These are phyloP conservation scores for Vachellia pachyceras DNA, from an alignment of 306 rosid genomes.

Conservation along the genomic window DNA sequence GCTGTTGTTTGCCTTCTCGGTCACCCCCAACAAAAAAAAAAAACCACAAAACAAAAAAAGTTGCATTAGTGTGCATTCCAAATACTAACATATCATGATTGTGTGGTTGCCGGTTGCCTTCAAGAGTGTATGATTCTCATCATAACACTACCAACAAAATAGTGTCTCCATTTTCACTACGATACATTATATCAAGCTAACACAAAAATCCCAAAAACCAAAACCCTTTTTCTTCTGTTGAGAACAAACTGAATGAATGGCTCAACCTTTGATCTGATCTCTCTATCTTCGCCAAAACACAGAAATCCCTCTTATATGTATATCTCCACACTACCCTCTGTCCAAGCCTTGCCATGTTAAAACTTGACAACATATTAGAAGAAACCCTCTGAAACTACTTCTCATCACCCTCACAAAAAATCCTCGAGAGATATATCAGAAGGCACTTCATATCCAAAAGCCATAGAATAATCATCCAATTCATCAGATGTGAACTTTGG, in stretches of 20 bases:
- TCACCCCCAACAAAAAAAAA: too few species aligned
- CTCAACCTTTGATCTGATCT: not conserved
- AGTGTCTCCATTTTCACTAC: not conserved
- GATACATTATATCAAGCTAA: not conserved
- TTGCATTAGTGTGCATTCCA: too few species aligned
- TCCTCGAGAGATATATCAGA: constrained; percentile 65
- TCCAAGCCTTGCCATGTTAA: not conserved
- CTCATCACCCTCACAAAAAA: constrained; percentile 56
- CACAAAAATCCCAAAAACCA: not conserved
- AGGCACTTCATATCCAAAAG: constrained; percentile 79
- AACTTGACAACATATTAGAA: not conserved
- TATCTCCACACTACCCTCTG: not conserved
- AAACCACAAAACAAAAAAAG: too few species aligned
- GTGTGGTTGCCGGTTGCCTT: too few species aligned
- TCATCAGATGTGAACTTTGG: constrained; percentile 81
- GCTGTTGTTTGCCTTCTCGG: too few species aligned
- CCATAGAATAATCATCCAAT: constrained; percentile 88
- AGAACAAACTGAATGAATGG: not conserved
- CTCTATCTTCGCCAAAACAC: not conserved
- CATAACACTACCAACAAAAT: not conserved
- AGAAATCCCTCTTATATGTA: not conserved
- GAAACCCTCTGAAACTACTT: not conserved
- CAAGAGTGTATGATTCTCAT: too few species aligned
- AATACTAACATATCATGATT: too few species aligned
- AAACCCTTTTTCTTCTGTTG: not conserved